These are phyloP conservation scores for Dioszegia aurantiaca DNA, from an alignment of 768 basidiomycete species.

Conservation along the genomic window DNA sequence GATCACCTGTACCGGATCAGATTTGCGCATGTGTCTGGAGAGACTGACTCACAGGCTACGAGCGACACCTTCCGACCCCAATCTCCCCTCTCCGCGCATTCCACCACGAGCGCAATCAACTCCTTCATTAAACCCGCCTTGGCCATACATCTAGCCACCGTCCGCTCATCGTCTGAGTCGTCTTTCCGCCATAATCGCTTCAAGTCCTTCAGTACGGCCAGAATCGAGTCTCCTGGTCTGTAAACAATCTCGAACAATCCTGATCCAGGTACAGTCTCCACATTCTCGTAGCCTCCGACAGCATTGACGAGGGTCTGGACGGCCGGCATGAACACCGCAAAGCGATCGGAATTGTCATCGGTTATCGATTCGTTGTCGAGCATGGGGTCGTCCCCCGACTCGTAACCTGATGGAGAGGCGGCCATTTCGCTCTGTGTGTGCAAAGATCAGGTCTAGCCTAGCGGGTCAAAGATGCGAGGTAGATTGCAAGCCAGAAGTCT, in stretches of 20 bases:
- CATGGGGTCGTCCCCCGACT: constrained; percentile 8
- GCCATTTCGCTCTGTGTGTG: constrained; percentile 1
- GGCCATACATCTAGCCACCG: constrained; percentile 88
- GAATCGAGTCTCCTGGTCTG: constrained; percentile 51
- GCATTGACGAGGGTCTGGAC: constrained; percentile 50
- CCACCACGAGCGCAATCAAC: constrained; percentile 71
- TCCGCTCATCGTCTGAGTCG: constrained; percentile 93
- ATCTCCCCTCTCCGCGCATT: constrained; percentile 50
- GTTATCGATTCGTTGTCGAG: constrained; percentile 2
- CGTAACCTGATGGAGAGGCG: background rate
- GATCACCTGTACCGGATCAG: constrained; percentile 58
- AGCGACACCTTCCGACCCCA: constrained; percentile 51
- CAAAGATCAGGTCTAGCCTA: too few species aligned
- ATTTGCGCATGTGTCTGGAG: background rate
- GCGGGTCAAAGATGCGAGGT: too few species aligned
- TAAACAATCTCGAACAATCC: constrained; percentile 44
- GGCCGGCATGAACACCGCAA: constrained; percentile 48
- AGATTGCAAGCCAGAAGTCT: too few species aligned
- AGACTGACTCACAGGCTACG: constrained; percentile 43
- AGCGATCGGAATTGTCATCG: constrained; percentile 25
- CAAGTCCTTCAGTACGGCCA: constrained; percentile 69
- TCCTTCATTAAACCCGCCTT: constrained; percentile 83
- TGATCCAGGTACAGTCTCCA: constrained; percentile 19
- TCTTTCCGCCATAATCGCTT: constrained; percentile 96
- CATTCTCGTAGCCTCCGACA: constrained; percentile 52